Evolutionary conservation across 768 basidiomycete species (phyloP), one percentile per base, ranked within the genome.

Genomic region (Phaeolepiota aurea): DNA sequence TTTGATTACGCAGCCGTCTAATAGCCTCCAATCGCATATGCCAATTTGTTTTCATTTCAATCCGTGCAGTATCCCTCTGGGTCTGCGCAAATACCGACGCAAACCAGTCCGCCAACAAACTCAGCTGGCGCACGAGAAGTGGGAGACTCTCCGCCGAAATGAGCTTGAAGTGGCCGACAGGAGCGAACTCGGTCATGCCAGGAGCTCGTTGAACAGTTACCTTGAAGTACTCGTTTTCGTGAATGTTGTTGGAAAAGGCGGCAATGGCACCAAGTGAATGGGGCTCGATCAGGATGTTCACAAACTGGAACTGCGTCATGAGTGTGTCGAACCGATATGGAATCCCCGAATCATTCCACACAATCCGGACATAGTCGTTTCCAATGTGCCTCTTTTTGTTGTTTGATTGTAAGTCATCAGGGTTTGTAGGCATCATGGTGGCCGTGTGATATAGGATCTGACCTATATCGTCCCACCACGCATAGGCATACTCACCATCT

Each of bases 391-490:
- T 72, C 59, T 98, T 98, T 69, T 99, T 99, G 68, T 80, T 73
- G 47, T 76, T 81, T 50, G 75, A 80, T 37, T 76, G 71, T 1
- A 77, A 77, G 57, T 91, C 88, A 40, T 79, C 61, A 5, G 62
- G 48, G 34, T 68, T 69, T 40, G 80, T 85, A 3, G 96, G 96
- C 94, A 98, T 98, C 69, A 99, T 82, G 2, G 96, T 98, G 5
- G 94, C 87, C 2, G 91, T 85, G 60, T 98, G 96, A 57, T 87
- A 99, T 40, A 97, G 72, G 45, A 96, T 79, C 56, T 98, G 93
- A 3, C 86, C 81, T 37, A 97, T 92, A 53, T 97, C 92, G 58
- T 98, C 92, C 89, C 93, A 96, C 93, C 94, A 99, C 0, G 93
- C 91, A 55, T 98, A 98, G 0, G 94, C 89, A 54, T 93, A 96